These are phyloP conservation scores for Candida golubevii DNA, from an alignment of 805 yeast genomes.

Conservation along the genomic window DNA sequence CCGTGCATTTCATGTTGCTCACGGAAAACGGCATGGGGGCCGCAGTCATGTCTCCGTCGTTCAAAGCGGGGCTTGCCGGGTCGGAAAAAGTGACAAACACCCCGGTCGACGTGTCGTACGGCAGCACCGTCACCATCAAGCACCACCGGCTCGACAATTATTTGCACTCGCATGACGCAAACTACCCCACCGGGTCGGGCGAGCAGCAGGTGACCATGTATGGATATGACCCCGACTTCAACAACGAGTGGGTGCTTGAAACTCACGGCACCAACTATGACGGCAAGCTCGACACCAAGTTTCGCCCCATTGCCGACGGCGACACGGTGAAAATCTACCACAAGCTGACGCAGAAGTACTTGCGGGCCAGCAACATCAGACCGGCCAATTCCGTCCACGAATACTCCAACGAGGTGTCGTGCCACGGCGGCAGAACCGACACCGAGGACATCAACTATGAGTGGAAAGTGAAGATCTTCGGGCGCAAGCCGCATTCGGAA, in stretches of 20 bases:
- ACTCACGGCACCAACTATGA: slow-evolving; percentile 28
- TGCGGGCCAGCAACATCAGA: slow-evolving; percentile 66
- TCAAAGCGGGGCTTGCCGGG: slow-evolving; percentile 54
- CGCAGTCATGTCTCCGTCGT: slow-evolving; percentile 59
- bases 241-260: slow-evolving; percentile 75
- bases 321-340: slow-evolving; percentile 68
- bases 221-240: slow-evolving; percentile 50
- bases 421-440: slow-evolving; percentile 55
- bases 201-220: slow-evolving; percentile 80
- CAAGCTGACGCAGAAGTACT: slow-evolving; percentile 56
- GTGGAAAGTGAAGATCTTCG: slow-evolving; percentile 55
- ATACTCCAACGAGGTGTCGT: slow-evolving; percentile 78
- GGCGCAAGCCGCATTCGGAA: slow-evolving; percentile 30
- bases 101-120: slow-evolving; percentile 68
- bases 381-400: slow-evolving; percentile 93
- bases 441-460: slow-evolving; percentile 66
- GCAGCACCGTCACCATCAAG: slow-evolving; percentile 67
- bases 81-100: slow-evolving; percentile 31
- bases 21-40: slow-evolving; percentile 55
- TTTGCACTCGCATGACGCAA: slow-evolving; percentile 68
- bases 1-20: slow-evolving; percentile 49
- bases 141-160: slow-evolving; percentile 71
- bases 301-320: slow-evolving; percentile 46
- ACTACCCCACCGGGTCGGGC: slow-evolving; percentile 60
- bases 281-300: slow-evolving; percentile 36